Evolutionary conservation across 768 basidiomycete species (phyloP).

Genomic region (Boletus rufocinnamomeus): DNA sequence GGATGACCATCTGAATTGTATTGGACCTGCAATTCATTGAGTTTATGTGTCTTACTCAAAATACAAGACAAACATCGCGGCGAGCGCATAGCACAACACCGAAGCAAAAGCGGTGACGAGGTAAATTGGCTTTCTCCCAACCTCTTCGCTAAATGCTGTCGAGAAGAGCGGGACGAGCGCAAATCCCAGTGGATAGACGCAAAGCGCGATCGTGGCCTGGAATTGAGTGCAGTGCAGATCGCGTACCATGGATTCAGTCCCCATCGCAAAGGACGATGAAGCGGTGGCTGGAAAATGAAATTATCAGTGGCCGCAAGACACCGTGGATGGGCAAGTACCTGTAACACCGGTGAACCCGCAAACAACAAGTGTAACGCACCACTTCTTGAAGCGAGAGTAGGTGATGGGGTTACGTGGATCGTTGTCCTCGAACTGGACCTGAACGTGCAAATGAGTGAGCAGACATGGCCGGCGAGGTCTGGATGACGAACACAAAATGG

Average conservation of each 20-base stretch:
- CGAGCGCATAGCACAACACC: slow-evolving; percentile 42
- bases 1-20: slow-evolving; percentile 57
- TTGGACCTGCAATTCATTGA: slow-evolving; percentile 29
- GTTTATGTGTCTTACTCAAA: background rate
- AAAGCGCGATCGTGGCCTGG: slow-evolving; percentile 49
- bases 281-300: slow-evolving; percentile 44
- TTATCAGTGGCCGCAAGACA: background rate
- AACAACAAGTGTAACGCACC: slow-evolving; percentile 37
- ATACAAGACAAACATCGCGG: slow-evolving; percentile 24
- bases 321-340: slow-evolving; percentile 12
- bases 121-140: slow-evolving; percentile 64
- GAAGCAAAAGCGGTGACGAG: slow-evolving; percentile 49
- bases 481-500: slow-evolving; percentile 17
- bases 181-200: slow-evolving; percentile 61
- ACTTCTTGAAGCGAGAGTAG: slow-evolving; percentile 41
- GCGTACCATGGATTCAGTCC: slow-evolving; percentile 53
- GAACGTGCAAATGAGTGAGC: slow-evolving; percentile 1
- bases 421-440: slow-evolving; percentile 41
- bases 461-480: background rate
- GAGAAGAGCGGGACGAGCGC: slow-evolving; percentile 63
- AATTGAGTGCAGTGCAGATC: slow-evolving; percentile 46
- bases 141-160: slow-evolving; percentile 69
- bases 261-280: slow-evolving; percentile 54
- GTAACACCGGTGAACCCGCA: slow-evolving; percentile 34
- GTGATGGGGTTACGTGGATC: slow-evolving; percentile 42